Conservation (phyloP, 306 rosid genomes). For the Dalbergia cochinchinensis region DNA sequence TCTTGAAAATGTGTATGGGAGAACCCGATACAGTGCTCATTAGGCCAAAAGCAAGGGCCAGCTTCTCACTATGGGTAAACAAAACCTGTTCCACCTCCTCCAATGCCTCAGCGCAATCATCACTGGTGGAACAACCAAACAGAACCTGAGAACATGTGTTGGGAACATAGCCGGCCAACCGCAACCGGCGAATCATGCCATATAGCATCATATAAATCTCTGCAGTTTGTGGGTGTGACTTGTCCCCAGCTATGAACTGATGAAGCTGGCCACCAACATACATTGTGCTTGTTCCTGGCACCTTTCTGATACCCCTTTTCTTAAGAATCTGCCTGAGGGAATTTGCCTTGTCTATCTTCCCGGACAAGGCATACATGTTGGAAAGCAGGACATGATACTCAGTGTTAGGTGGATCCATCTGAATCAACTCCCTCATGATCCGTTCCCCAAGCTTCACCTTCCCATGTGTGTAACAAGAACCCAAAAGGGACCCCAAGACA, state of each 20-base stretch:
- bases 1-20: slow-evolving; percentile 71
- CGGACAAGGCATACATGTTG: slow-evolving; percentile 68
- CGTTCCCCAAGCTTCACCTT: slow-evolving; percentile 66
- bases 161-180: slow-evolving; percentile 75
- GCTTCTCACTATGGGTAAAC: slow-evolving; percentile 81
- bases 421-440: slow-evolving; percentile 61
- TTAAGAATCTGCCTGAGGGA: slow-evolving; percentile 61
- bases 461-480: slow-evolving; percentile 67
- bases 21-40: slow-evolving; percentile 62
- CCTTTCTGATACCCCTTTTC: slow-evolving; percentile 66
- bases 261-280: slow-evolving; percentile 66
- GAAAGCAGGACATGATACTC: slow-evolving; percentile 76
- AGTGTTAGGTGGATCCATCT: slow-evolving; percentile 64
- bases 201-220: slow-evolving; percentile 64
- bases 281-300: slow-evolving; percentile 78
- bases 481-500: slow-evolving; percentile 76
- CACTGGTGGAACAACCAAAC: slow-evolving; percentile 50
- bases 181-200: slow-evolving; percentile 67
- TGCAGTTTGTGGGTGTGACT: slow-evolving; percentile 56
- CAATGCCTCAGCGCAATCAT: slow-evolving; percentile 47
- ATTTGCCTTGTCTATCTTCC: slow-evolving; percentile 67
- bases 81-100: slow-evolving; percentile 80
- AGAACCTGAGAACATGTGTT: slow-evolving; percentile 63
- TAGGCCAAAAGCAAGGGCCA: slow-evolving; percentile 82
- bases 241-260: slow-evolving; percentile 75